Evolutionary conservation across 2,329 filamentous ascomycete genomes (phyloP).

Genomic region (Hypoxylon sp.): DNA sequence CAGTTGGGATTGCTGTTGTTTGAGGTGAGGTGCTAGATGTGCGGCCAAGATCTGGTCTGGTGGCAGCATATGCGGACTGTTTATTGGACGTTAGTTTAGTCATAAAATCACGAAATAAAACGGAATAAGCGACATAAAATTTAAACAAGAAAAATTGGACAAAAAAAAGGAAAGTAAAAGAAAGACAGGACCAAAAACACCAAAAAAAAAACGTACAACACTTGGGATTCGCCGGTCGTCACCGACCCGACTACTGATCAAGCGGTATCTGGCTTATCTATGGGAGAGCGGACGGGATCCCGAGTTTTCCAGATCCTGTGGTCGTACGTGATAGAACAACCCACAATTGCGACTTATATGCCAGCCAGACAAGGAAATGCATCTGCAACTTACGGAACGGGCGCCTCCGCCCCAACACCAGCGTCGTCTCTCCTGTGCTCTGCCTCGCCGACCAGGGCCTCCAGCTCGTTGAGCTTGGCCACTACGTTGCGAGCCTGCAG

Average conservation of each 20-base stretch:
- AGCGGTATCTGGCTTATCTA: constrained; percentile 36
- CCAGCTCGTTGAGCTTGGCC: constrained; percentile 66
- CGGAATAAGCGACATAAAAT: background rate
- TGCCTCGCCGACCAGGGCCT: constrained; percentile 63
- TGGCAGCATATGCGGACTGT: constrained; percentile 64
- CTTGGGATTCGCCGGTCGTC: constrained; percentile 40
- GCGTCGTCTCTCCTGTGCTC: constrained; percentile 49
- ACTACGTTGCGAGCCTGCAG: constrained; percentile 62
- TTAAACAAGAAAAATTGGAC: background rate
- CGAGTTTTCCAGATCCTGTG: constrained; percentile 35
- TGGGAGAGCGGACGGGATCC: constrained; percentile 40
- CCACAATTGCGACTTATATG: constrained; percentile 24
- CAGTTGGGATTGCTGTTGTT: constrained; percentile 62
- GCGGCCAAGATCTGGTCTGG: constrained; percentile 61
- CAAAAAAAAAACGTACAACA: constrained; percentile 38
- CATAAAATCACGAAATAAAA: background rate
- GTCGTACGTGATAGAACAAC: constrained; percentile 32
- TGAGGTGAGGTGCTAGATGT: constrained; percentile 63
- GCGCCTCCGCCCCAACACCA: constrained; percentile 42
- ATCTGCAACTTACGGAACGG: constrained; percentile 56
- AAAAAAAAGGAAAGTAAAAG: background rate
- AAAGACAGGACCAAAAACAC: constrained; percentile 1
- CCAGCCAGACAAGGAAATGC: background rate
- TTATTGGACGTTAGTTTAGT: constrained; percentile 3
- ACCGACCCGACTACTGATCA: constrained; percentile 38